Conservation (phyloP, 345 rosid species). For the Salix caprea region DNA sequence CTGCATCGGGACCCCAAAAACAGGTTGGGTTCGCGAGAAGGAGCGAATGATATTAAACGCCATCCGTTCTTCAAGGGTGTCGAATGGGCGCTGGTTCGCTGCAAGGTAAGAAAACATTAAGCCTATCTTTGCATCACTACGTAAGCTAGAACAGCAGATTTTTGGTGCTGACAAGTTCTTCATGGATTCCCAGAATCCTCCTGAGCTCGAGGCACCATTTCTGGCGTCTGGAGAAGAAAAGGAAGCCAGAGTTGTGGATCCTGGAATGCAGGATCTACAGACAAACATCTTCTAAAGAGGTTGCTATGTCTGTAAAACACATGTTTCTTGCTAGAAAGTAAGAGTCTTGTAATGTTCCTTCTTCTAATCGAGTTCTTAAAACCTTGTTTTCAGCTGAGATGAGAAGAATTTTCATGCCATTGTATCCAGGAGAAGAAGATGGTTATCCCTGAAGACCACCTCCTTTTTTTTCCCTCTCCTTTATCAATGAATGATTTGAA, state of each 20-base stretch:
- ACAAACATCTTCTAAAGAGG: constrained; percentile 61
- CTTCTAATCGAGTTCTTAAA: neutral
- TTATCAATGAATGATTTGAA: too few relatives aligned
- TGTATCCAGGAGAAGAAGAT: neutral
- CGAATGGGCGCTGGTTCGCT: constrained; percentile 88
- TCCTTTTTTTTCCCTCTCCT: neutral
- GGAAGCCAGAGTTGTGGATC: constrained; percentile 46
- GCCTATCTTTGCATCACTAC: neutral
- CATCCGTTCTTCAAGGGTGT: constrained; percentile 76
- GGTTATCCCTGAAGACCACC: neutral
- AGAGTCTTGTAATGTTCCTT: neutral
- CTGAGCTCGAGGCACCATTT: constrained; percentile 68
- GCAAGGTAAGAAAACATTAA: constrained; percentile 48
- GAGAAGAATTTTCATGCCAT: neutral
- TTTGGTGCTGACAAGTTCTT: neutral
- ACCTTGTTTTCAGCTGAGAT: neutral
- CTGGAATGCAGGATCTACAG: constrained; percentile 64
- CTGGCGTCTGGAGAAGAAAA: constrained; percentile 37
- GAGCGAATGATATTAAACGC: constrained; percentile 76
- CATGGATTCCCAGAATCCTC: constrained; percentile 52
- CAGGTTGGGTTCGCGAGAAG: constrained; percentile 78
- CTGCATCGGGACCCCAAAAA: constrained; percentile 79
- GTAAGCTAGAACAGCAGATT: neutral
- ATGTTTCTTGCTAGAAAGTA: neutral
- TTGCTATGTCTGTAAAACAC: neutral